A percentile compares a stretch with the other conserved stretches of the same genome.
phyloP scores from a whole-genome alignment of 208 protist genomes.

The Crithidia expoeki region DNA sequence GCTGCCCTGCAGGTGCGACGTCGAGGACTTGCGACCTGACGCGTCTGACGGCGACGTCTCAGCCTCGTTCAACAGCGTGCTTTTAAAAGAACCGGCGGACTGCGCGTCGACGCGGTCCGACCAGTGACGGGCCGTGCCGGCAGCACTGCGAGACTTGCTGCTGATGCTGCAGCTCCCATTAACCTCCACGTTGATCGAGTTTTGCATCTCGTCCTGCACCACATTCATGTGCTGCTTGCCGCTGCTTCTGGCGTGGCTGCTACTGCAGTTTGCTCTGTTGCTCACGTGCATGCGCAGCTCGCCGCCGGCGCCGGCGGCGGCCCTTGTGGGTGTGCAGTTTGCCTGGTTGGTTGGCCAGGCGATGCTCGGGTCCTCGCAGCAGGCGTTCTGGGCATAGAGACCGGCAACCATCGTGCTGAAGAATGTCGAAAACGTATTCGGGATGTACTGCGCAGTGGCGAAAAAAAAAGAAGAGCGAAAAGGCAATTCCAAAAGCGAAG shows the following conservation, averaged over 20 bases:
- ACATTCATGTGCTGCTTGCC: background rate
- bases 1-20: background rate
- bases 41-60: background rate
- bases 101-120: constrained; percentile 9
- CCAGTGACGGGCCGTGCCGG: background rate
- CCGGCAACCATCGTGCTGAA: constrained; percentile 16
- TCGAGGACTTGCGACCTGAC: background rate
- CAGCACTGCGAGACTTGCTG: background rate
- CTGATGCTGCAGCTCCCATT: background rate
- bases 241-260: constrained; percentile 4
- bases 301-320: background rate
- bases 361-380: constrained; percentile 10
- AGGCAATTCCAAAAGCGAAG: background rate
- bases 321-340: background rate
- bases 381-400: background rate
- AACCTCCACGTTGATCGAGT: constrained; percentile 15
- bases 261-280: background rate
- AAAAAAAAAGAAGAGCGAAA: constrained; percentile 28
- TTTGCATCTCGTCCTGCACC: constrained; percentile 14
- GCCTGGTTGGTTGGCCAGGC: background rate
- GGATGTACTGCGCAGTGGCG: background rate
- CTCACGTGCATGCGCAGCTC: background rate
- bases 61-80: constrained; percentile 5
- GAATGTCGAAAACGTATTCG: constrained; percentile 1
- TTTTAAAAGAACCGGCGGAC: constrained; percentile 4